Evolutionary conservation across 1,139 yeast genomes (phyloP), one percentile per base, ranked within the genome.

Genomic region (Debaryomyces sp.): DNA sequence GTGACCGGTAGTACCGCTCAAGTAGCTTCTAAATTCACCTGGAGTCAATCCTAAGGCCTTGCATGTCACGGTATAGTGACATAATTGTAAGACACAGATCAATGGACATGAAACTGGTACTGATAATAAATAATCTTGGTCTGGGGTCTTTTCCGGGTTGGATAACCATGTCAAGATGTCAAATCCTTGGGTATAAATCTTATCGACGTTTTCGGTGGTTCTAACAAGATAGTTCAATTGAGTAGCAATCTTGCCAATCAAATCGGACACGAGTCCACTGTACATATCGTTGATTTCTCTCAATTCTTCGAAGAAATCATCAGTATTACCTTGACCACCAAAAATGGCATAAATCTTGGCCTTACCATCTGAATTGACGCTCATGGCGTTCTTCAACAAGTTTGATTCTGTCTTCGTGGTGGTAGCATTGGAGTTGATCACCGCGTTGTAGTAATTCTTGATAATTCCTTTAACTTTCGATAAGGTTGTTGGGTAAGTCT

Each of bases 261-360:
- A 83, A 60, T 88, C 95, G 41, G 81, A 72, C 52, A 91, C 76
- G 54, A 94, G 78, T 27, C 89, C 89, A 57, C 85, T 79, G 75
- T 95, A 94, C 53, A 85, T 78, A 55, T 81, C 76, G 75, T 88
- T 86, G 52, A 91, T 71, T 58, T 91, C 96, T 68, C 96, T 85
- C 66, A 94, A 83, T 76, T 95, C 99, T 66, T 92, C 97, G 64
- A 94, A 94, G 77, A 91, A 94, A 66, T 94, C 98, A 65, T 95
- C 98, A 45, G 96, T 86, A 74, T 90, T 92, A 73, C 99, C 99
- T 77, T 94, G 99, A 62, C 99, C 99, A 68, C 99, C 99, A 62
- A 94, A 94, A 56, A 94, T 85, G 54, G 97, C 96, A 53, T 81
- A 84, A 50, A 91, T 70, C 53, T 78, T 73, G 47, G 95, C 91